Base-by-base conservation (phyloP, 1,284 basidiomycete species). In the Porogramme epimiltina region DNA sequence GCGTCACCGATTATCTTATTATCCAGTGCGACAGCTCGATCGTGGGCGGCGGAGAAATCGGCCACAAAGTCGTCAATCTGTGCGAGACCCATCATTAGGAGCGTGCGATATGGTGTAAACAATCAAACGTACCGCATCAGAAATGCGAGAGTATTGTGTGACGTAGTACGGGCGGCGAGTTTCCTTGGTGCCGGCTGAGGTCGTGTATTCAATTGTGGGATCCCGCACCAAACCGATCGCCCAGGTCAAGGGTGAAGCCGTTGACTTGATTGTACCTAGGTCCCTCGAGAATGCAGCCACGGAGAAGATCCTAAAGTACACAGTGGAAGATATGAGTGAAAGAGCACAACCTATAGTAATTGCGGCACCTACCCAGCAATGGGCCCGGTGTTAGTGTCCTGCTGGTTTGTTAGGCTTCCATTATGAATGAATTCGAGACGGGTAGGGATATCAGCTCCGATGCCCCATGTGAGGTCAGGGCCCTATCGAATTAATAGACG, bases 31-130 rank as follows among this genome's bases (percentile, higher is more conserved):
- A 51, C 42, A 0, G 68, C 63, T 15, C 66, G 54, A 8, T 54
- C 24, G 4, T 52, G 20, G 0, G 66, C 62, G 34, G 59, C 54
- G 3, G 19, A 16, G 40, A 52, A 71, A 37, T 68, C 63, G 1
- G 53, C 34, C 8, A 70, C 45, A 34, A 70, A 62, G 20, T 54
- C 59, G n/a, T 60, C 53, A 9, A 69, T 61, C 68, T 70, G 44
- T 16, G 34, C n/a, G n/a, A n/a, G n/a, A n/a, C n/a, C n/a, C n/a
- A n/a, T n/a, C n/a, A n/a, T n/a, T n/a, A n/a, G n/a, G n/a, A n/a
- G n/a, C n/a, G n/a, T n/a, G n/a, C n/a, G n/a, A n/a, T n/a, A n/a
- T n/a, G n/a, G n/a, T n/a, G n/a, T n/a, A n/a, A n/a, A n/a, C n/a
- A n/a, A 31, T 13, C 13, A 31, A 13, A 31, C 28, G 6, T 31